These are phyloP conservation scores for Benincasa hispida DNA, from an alignment of 306 rosid genomes.

Conservation along the genomic window DNA sequence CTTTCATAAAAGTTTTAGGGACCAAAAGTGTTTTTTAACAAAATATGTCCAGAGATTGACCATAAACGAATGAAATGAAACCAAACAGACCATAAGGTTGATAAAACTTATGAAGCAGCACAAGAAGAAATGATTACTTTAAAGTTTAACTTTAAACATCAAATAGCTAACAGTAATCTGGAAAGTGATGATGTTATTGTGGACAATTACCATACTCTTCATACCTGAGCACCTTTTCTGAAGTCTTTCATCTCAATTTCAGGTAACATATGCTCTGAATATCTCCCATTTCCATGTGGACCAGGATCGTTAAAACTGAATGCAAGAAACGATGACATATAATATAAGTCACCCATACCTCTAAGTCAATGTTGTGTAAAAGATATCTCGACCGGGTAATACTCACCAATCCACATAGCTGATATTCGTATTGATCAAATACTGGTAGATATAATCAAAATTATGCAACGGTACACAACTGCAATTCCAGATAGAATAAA, in stretches of 20 bases:
- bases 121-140: neutral
- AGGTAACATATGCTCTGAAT: conserved; percentile 87
- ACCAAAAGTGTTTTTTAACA: no score
- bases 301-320: conserved; percentile 94
- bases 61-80: neutral
- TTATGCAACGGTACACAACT: conserved; percentile 82
- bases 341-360: neutral
- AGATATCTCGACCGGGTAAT: neutral
- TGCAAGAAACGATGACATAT: neutral
- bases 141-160: neutral
- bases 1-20: no score
- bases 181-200: neutral
- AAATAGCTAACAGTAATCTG: neutral
- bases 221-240: conserved; percentile 99
- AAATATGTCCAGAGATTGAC: neutral
- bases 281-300: conserved; percentile 95
- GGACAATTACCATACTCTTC: neutral
- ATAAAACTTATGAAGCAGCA: neutral
- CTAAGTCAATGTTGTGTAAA: neutral
- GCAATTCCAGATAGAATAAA: conserved; percentile 32
- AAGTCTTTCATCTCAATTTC: conserved; percentile 88
- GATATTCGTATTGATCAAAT: conserved; percentile 71
- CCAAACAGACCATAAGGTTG: neutral
- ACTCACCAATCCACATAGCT: conserved; percentile 91
- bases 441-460: conserved; percentile 68